A percentile compares a stretch with the other conserved stretches of the same genome.
phyloP scores from a whole-genome alignment of 805 yeast genomes.

The Starmerella vitae region DNA sequence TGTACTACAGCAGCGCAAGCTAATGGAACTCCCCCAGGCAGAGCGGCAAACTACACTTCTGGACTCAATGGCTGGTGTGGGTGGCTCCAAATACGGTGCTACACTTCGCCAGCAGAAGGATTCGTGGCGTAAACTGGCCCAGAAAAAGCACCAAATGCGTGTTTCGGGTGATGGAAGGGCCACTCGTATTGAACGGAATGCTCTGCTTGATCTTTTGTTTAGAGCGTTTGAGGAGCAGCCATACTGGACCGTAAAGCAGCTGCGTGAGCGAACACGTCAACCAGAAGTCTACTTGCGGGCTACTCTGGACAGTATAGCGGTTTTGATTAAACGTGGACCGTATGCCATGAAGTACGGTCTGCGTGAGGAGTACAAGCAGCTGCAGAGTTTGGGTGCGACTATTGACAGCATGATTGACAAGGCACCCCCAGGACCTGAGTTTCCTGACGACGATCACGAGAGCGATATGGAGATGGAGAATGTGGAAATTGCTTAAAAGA shows the following conservation, averaged over 20 bases:
- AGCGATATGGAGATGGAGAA: slow-evolving; percentile 63
- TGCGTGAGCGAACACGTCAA: slow-evolving; percentile 86
- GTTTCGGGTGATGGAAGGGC: slow-evolving; percentile 69
- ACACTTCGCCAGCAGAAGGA: slow-evolving; percentile 25
- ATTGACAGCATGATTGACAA: slow-evolving; percentile 24
- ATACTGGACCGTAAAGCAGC: slow-evolving; percentile 90
- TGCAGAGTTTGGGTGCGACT: slow-evolving; percentile 19
- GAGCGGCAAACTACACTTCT: slow-evolving; percentile 55
- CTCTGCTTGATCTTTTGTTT: slow-evolving; percentile 75
- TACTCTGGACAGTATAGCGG: slow-evolving; percentile 78
- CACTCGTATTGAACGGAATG: slow-evolving; percentile 86
- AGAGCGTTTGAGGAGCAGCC: slow-evolving; percentile 86
- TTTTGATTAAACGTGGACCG: slow-evolving; percentile 85
- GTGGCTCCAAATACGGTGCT: slow-evolving; percentile 27
- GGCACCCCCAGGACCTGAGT: slow-evolving; percentile 22
- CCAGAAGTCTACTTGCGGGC: slow-evolving; percentile 85
- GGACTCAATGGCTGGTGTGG: slow-evolving; percentile 70
- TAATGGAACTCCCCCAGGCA: slow-evolving; percentile 31
- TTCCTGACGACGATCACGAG: slow-evolving; percentile 43
- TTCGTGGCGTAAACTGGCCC: slow-evolving; percentile 19
- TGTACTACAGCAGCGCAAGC: slow-evolving; percentile 44
- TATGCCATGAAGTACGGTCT: slow-evolving; percentile 84
- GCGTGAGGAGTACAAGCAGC: slow-evolving; percentile 76
- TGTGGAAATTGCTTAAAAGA: slow-evolving; percentile 12
- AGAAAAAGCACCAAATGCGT: slow-evolving; percentile 24